phyloP scores from a whole-genome alignment of 2,329 filamentous ascomycete genomes.

The Coniochaeta sp. region DNA sequence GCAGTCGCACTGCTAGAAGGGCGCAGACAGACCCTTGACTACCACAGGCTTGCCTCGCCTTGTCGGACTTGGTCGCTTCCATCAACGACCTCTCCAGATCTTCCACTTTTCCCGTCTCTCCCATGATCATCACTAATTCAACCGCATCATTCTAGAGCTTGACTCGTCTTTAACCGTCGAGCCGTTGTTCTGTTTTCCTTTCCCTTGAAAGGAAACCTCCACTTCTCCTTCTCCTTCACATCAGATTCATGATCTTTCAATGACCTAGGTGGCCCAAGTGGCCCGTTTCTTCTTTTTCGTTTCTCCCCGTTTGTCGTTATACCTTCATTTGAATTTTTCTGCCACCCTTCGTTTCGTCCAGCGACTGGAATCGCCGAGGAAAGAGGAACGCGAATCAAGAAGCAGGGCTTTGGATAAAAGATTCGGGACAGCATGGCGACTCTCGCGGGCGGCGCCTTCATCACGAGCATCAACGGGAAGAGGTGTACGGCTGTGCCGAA shows the following conservation, averaged over 20 bases:
- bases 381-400: conserved; percentile 8
- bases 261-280: conserved; percentile 31
- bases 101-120: conserved; percentile 11
- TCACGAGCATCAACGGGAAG: conserved; percentile 41
- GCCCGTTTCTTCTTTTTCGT: conserved; percentile 22
- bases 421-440: conserved; percentile 30
- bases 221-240: conserved; percentile 12
- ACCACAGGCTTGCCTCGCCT: background rate
- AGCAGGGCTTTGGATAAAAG: background rate
- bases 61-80: conserved; percentile 1
- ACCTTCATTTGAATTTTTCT: conserved; percentile 12
- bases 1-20: no score
- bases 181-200: conserved; percentile 16
- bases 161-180: conserved; percentile 17
- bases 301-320: conserved; percentile 15
- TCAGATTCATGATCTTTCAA: conserved; percentile 30
- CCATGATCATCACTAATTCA: conserved; percentile 16
- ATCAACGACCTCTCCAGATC: conserved; percentile 10
- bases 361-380: conserved; percentile 39
- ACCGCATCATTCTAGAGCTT: conserved; percentile 17
- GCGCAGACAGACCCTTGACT: background rate
- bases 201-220: conserved; percentile 11
- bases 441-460: conserved; percentile 38
- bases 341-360: conserved; percentile 17
- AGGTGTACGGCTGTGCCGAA: conserved; percentile 48